These are phyloP conservation scores for Tolypocladium pustulatum DNA, from an alignment of 2,329 filamentous ascomycete genomes.

Conservation along the genomic window DNA sequence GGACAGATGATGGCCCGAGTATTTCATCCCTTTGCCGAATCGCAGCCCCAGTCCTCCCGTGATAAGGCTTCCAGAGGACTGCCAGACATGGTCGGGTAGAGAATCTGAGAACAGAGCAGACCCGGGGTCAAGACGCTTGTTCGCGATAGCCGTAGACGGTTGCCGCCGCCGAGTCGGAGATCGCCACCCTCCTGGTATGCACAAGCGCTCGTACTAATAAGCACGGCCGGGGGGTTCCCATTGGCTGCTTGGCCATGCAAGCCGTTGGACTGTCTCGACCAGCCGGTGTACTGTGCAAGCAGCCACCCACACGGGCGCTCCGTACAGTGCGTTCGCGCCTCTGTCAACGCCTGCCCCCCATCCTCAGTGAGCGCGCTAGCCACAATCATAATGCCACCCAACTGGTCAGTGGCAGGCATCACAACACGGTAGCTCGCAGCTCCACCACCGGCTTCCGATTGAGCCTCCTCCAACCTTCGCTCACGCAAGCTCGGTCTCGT, in stretches of 20 bases:
- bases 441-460: slow-evolving; percentile 2
- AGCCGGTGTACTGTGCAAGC: not conserved
- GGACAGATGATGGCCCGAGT: not conserved
- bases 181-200: slow-evolving; percentile 21
- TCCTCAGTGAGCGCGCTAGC: not conserved
- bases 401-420: not conserved
- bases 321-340: not conserved
- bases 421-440: slow-evolving; percentile 1
- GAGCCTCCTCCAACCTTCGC: slow-evolving; percentile 6
- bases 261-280: not conserved
- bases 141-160: not conserved
- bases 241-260: not conserved
- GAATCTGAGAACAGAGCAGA: not conserved
- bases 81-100: not conserved
- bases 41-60: not conserved
- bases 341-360: no score
- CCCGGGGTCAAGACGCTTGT: not conserved
- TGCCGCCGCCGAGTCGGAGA: slow-evolving; percentile 14
- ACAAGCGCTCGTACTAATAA: not conserved
- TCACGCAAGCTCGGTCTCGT: not conserved
- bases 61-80: not conserved
- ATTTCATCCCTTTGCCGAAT: not conserved
- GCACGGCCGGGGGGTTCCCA: not conserved
- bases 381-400: not conserved
- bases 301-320: rapidly evolving